Base-by-base conservation (phyloP, 78 protist genomes). In the Dictyostelium purpureum region DNA sequence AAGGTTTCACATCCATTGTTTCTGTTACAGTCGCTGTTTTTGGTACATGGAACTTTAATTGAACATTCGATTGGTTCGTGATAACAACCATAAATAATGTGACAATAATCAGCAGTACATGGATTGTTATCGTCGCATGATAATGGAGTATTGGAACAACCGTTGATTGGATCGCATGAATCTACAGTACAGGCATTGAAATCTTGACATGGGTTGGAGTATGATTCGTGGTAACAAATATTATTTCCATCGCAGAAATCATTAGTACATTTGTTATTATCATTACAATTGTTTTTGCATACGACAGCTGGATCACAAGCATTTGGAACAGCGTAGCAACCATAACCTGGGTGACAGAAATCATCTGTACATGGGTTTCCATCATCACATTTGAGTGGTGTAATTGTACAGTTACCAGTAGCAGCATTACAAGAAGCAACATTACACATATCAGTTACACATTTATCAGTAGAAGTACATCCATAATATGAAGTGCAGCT, bases 41-140 rank as follows among this genome's bases (percentile, higher is more conserved):
- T 0, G 31, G 21, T 67, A n/a, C 76, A 67, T 67, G 76, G 76
- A 19, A 40, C 76, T 40, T 67, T 67, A 38, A 67, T 67, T 33
- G 76, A 33, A 38, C 76, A 67, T 67, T 67, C 76, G n/a, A 67
- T 38, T 38, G 76, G 76, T 67, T 67, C 35, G 45, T 67, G 52
- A 38, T 38, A 67, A 38, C 76, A 67, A 14, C 76, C 76, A 38
- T 38, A 67, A 37, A 6, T 9, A 10, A 0, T 67, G 18, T 45
- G 38, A 38, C 54, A 67, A n/a, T 10, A 38, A 67, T 67, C 76
- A 5, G 76, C 76, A 21, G 76, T 67, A 33, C 51, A 67, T 38
- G 51, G 76, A 38, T 33, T 51, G 38, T 67, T 67, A 38, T 67
- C 76, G n/a, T 67, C 35, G 6, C 76, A 67, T 6, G 54, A 38